These are phyloP conservation scores for Tricholoma sp. DNA, from an alignment of 768 basidiomycete genomes.

Conservation along the genomic window DNA sequence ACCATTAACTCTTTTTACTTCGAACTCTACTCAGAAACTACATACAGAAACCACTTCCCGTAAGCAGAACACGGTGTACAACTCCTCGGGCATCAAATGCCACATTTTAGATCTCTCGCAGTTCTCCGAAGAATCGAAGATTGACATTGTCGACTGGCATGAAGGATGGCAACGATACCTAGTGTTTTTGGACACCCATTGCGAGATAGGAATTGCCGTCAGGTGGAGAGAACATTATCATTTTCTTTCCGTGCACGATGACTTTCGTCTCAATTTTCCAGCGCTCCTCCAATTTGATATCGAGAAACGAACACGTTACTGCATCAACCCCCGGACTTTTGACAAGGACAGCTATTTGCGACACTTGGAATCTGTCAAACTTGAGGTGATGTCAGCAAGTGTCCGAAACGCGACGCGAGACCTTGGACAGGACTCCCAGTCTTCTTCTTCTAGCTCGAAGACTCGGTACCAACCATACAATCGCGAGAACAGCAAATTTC, in stretches of 20 bases:
- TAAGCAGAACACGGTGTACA: background rate
- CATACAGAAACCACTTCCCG: background rate
- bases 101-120: constrained; percentile 9
- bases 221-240: no score
- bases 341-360: background rate
- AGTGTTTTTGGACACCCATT: constrained; percentile 3
- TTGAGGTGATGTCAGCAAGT: background rate
- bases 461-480: background rate
- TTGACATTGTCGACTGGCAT: constrained; percentile 12
- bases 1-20: background rate
- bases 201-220: background rate
- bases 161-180: constrained; percentile 10
- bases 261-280: background rate
- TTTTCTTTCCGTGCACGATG: background rate
- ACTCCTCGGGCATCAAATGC: background rate
- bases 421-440: background rate
- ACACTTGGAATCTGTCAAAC: background rate
- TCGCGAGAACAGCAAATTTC: background rate
- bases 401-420: background rate
- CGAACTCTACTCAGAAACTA: background rate
- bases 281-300: background rate
- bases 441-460: background rate
- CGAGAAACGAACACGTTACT: background rate
- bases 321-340: background rate
- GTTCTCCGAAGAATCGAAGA: constrained; percentile 8